A percentile compares a stretch with the other conserved stretches of the same genome.
phyloP scores from a whole-genome alignment of 2,329 filamentous ascomycete genomes.

The Fusarium chlamydosporum region DNA sequence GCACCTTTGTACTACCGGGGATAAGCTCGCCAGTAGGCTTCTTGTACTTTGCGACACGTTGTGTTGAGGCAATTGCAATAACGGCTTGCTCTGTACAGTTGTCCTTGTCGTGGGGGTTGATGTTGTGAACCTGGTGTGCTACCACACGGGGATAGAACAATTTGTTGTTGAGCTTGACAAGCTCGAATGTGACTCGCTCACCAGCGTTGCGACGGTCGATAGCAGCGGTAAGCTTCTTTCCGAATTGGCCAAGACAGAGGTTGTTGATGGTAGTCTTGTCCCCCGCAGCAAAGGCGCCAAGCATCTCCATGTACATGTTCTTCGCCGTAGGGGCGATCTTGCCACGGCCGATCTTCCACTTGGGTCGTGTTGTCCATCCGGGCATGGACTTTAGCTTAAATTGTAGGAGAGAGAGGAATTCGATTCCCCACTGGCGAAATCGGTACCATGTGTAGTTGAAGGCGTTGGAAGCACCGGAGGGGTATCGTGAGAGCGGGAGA shows the following conservation, averaged over 20 bases:
- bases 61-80: slow-evolving; percentile 71
- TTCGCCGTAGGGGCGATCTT: slow-evolving; percentile 67
- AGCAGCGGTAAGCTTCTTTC: slow-evolving; percentile 64
- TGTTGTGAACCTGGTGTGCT: slow-evolving; percentile 66
- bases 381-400: slow-evolving; percentile 64
- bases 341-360: slow-evolving; percentile 60
- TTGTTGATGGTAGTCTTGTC: slow-evolving; percentile 65
- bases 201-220: slow-evolving; percentile 66
- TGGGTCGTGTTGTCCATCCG: slow-evolving; percentile 57
- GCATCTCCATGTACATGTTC: slow-evolving; percentile 72
- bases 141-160: slow-evolving; percentile 64
- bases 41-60: slow-evolving; percentile 64
- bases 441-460: slow-evolving; percentile 57
- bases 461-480: slow-evolving; percentile 50
- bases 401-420: slow-evolving; percentile 55
- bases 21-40: slow-evolving; percentile 57
- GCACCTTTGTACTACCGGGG: slow-evolving; percentile 64
- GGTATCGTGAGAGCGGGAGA: slow-evolving; percentile 57
- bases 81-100: slow-evolving; percentile 66
- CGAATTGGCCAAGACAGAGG: slow-evolving; percentile 69
- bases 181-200: slow-evolving; percentile 66
- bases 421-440: slow-evolving; percentile 55
- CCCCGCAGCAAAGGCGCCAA: slow-evolving; percentile 71
- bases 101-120: slow-evolving; percentile 60
- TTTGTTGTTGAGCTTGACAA: slow-evolving; percentile 64